A percentile compares a stretch with the other conserved stretches of the same genome.
phyloP scores from a whole-genome alignment of 2,329 filamentous ascomycete species.

The Xylaria sp. region DNA sequence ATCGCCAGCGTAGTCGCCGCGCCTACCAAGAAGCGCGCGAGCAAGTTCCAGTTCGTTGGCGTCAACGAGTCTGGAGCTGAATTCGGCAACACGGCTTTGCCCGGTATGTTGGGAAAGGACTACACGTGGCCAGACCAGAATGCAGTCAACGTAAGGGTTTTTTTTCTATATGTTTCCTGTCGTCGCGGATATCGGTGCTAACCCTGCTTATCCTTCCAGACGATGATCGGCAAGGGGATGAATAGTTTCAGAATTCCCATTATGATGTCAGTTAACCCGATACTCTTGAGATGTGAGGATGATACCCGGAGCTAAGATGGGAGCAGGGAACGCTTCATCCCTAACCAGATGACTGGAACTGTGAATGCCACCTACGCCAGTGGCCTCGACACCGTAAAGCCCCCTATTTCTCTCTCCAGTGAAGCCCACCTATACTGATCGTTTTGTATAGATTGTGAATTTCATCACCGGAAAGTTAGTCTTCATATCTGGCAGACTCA shows the following conservation, averaged over 20 bases:
- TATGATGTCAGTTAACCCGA: conserved; percentile 58
- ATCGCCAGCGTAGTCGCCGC: conserved; percentile 48
- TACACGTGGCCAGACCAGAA: conserved; percentile 68
- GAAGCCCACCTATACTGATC: conserved; percentile 20
- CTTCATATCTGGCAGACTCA: neutral
- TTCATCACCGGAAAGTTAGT: conserved; percentile 42
- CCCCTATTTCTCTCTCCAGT: neutral
- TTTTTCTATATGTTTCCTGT: conserved; percentile 1
- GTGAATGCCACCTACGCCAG: conserved; percentile 45
- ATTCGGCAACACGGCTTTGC: conserved; percentile 66
- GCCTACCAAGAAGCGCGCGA: conserved; percentile 49
- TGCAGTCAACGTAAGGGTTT: conserved; percentile 53
- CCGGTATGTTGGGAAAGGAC: conserved; percentile 65
- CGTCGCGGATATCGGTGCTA: neutral
- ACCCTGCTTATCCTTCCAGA: conserved; percentile 44
- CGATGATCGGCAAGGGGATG: conserved; percentile 62
- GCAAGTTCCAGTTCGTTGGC: conserved; percentile 51
- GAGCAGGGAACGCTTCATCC: conserved; percentile 65
- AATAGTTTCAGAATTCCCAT: conserved; percentile 67
- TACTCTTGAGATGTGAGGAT: neutral
- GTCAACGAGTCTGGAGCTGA: conserved; percentile 64
- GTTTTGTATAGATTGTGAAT: conserved; percentile 39
- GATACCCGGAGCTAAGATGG: conserved; percentile 41
- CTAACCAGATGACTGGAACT: conserved; percentile 56
- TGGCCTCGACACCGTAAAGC: conserved; percentile 44